Evolutionary conservation across 345 rosid species (phyloP).

Genomic region (Crucihimalaya himalaica): DNA sequence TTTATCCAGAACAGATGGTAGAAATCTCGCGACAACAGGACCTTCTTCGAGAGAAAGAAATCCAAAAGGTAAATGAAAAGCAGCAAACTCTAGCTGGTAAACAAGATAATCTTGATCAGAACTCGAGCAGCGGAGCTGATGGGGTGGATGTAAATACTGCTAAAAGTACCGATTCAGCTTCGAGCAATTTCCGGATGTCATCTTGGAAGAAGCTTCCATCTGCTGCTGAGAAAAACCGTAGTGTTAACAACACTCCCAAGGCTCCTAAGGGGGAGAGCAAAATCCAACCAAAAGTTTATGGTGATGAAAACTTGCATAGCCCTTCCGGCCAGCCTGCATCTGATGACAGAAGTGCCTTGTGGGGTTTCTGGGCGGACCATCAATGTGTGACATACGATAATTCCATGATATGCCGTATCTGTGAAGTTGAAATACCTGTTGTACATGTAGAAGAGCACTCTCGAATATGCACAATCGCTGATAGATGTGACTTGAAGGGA

Average conservation of each 20-base stretch:
- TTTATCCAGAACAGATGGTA: constrained; percentile 72
- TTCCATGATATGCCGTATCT: constrained; percentile 95
- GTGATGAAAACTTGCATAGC: constrained; percentile 50
- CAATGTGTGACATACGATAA: constrained; percentile 67
- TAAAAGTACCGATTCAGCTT: constrained; percentile 72
- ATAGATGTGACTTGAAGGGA: constrained; percentile 96
- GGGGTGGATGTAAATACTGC: constrained; percentile 62
- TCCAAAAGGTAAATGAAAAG: constrained; percentile 46
- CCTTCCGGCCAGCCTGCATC: constrained; percentile 57
- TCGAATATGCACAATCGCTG: constrained; percentile 87
- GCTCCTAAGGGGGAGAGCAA: constrained; percentile 51
- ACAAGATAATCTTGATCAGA: constrained; percentile 47
- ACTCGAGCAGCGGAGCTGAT: constrained; percentile 42
- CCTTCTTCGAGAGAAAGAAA: constrained; percentile 44
- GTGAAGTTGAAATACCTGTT: constrained; percentile 99
- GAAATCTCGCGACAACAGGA: constrained; percentile 64
- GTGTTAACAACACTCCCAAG: constrained; percentile 53
- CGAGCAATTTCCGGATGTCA: constrained; percentile 82
- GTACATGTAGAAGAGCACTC: constrained; percentile 99
- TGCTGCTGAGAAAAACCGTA: constrained; percentile 67
- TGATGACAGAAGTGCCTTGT: constrained; percentile 51
- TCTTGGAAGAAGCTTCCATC: constrained; percentile 97
- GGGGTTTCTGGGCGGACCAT: constrained; percentile 72
- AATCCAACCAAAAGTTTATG: constrained; percentile 46
- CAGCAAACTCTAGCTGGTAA: constrained; percentile 41